phyloP scores from a whole-genome alignment of 805 yeast genomes.

The Candida coquimbonensis region DNA sequence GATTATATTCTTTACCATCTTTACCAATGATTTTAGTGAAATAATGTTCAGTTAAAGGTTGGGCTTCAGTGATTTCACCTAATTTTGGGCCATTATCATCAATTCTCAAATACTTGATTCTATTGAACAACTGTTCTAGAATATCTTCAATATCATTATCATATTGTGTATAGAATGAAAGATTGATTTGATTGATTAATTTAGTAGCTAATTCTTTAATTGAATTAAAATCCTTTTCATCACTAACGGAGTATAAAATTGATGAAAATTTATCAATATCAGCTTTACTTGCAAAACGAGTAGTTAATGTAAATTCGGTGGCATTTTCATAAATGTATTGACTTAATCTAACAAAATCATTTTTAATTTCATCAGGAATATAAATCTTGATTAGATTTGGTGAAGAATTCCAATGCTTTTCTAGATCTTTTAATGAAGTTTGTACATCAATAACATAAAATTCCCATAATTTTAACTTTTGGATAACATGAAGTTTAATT shows the following conservation, averaged over 20 bases:
- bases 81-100: conserved; percentile 77
- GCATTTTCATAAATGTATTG: conserved; percentile 37
- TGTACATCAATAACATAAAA: conserved; percentile 66
- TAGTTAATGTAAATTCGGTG: conserved; percentile 34
- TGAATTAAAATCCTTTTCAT: conserved; percentile 17
- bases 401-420: conserved; percentile 28
- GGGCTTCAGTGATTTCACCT: conserved; percentile 51
- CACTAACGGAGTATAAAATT: conserved; percentile 35
- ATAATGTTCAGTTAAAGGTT: conserved; percentile 79
- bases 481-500: conserved; percentile 60
- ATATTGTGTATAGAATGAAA: conserved; percentile 61
- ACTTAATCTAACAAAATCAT: conserved; percentile 39
- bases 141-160: conserved; percentile 68
- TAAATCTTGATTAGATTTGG: conserved; percentile 25
- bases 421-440: conserved; percentile 32
- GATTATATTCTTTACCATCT: conserved; percentile 54
- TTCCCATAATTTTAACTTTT: conserved; percentile 74
- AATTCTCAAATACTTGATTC: conserved; percentile 69
- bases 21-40: conserved; percentile 60
- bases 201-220: conserved; percentile 35
- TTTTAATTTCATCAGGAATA: conserved; percentile 38
- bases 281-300: conserved; percentile 46
- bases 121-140: conserved; percentile 60
- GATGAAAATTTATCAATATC: conserved; percentile 45
- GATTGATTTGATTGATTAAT: conserved; percentile 72